Base-by-base conservation (phyloP, 176 grass and related monocot species). In the Phoenix roebelenii region DNA sequence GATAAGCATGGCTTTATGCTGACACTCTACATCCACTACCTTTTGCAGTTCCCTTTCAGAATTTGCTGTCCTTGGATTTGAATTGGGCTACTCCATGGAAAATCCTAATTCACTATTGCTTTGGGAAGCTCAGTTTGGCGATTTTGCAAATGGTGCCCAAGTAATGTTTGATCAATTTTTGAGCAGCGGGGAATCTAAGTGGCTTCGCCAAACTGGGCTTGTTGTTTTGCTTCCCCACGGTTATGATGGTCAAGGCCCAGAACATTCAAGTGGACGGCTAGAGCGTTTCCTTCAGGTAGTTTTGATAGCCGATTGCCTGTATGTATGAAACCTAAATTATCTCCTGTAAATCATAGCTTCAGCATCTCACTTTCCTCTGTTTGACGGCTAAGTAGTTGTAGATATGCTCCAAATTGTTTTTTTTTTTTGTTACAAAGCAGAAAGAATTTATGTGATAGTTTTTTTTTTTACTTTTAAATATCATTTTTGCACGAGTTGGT, bases 101-200 rank as follows among this genome's bases (percentile, higher is more conserved):
- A 96, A 96, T 69, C 91, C 91, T 25, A 96, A 96, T 76, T 96
- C 91, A 50, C 67, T 90, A 59, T 80, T 96, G 15, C 71, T 96
- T 55, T 96, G 91, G 91, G 91, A 96, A 79, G 91, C 86, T 68
- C 91, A 96, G 52, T 96, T 96, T 72, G 91, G 91, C 35, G 91
- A 96, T 65, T 96, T 96, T 16, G 9, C 91, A 49, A 96, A 96
- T 72, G 91, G 91, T 69, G 86, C 86, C 23, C 91, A 96, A 80
- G 91, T 96, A 67, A 88, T 96, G 78, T 96, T 96, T 5, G 91
- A 96, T 63, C 91, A 96, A 69, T 96, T 96, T 79, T 61, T 96
- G 65, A 96, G 91, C 61, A 96, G 91, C 15, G 91, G 91, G 18
- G 91, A 96, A 78, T 74, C 91, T 59, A 96, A 96, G 74, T 96